These are phyloP conservation scores for Bruguiera sexangula DNA, from an alignment of 345 rosid species.

Conservation along the genomic window DNA sequence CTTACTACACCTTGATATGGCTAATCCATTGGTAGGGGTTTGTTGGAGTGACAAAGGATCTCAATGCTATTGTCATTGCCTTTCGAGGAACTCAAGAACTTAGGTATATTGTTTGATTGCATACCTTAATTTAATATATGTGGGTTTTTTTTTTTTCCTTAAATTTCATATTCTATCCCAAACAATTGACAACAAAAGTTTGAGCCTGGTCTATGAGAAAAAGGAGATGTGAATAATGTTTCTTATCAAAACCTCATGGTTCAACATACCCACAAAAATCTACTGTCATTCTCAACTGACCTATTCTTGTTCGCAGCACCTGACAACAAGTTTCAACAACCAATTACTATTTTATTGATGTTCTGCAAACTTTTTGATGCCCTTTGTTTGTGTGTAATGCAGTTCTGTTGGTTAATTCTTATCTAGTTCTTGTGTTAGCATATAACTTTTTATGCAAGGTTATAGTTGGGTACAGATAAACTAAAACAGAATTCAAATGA, in stretches of 20 bases:
- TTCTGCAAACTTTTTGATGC: not conserved
- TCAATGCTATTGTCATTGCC: conserved; percentile 60
- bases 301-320: not conserved
- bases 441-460: not conserved
- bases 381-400: not conserved
- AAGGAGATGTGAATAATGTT: no score
- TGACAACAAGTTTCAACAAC: not conserved
- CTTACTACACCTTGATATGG: not conserved
- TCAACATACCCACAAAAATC: not conserved
- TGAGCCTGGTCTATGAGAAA: no score
- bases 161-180: no score
- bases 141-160: no score
- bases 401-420: not conserved
- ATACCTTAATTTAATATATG: no score
- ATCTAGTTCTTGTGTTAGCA: not conserved
- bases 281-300: not conserved
- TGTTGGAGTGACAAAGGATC: conserved; percentile 66
- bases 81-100: conserved; percentile 71
- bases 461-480: not conserved
- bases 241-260: not conserved
- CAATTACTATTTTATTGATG: not conserved
- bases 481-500: not conserved
- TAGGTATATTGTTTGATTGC: conserved; percentile 29
- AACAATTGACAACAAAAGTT: no score
- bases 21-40: conserved; percentile 39